A percentile compares a stretch with the other conserved stretches of the same genome.
These are phyloP conservation scores for Fagopyrum homotropicum DNA, from an alignment of 148 eudicot genomes.

Conservation along the genomic window DNA sequence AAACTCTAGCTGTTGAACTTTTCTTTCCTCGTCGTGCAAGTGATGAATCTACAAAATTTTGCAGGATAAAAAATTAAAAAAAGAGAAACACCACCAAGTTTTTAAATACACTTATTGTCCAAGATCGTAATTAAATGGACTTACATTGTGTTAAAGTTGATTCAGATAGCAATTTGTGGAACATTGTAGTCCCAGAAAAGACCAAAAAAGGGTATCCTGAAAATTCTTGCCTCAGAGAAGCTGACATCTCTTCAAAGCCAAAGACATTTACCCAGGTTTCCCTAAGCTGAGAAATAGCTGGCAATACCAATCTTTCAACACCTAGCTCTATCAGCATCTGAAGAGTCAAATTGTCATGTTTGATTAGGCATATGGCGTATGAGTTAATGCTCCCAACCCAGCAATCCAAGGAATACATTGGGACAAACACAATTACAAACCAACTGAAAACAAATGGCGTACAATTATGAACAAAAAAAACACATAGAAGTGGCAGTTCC, in stretches of 20 bases:
- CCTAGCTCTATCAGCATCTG: slow-evolving; percentile 50
- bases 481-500: neutral
- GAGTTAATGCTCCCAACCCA: neutral
- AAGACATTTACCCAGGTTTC: slow-evolving; percentile 46
- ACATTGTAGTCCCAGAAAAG: slow-evolving; percentile 44
- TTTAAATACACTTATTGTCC: neutral
- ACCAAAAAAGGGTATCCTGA: slow-evolving; percentile 38
- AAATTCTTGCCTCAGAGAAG: slow-evolving; percentile 26
- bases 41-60: slow-evolving; percentile 22
- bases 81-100: neutral
- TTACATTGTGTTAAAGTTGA: slow-evolving; percentile 20
- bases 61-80: neutral
- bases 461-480: neutral
- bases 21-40: slow-evolving; percentile 13
- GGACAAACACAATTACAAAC: neutral
- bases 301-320: slow-evolving; percentile 44
- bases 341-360: slow-evolving; percentile 9
- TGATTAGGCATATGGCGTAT: neutral
- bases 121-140: neutral
- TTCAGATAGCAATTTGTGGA: slow-evolving; percentile 30
- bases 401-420: neutral
- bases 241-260: slow-evolving; percentile 38
- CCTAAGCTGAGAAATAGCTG: slow-evolving; percentile 38
- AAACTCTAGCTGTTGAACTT: slow-evolving; percentile 12
- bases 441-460: neutral